Base-by-base conservation (phyloP, 2,329 filamentous ascomycete species). In the Lasiodiplodia hormozganensis region DNA sequence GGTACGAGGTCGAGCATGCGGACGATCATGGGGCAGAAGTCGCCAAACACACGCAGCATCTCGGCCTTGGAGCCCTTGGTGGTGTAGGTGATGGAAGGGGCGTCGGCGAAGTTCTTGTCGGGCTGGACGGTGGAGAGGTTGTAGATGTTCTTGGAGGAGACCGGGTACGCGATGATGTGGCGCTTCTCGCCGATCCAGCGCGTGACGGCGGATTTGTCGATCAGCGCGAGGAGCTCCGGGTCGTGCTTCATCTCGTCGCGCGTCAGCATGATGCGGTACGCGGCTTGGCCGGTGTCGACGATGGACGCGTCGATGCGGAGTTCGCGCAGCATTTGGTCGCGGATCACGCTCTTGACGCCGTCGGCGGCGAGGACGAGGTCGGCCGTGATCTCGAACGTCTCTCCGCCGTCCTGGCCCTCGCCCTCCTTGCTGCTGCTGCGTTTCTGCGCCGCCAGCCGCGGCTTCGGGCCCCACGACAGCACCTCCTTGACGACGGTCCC, bases 151-250 rank as follows among this genome's bases (percentile, higher is more conserved):
- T 92, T 88, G 74, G 85, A 86, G 70, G 87, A 85, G 53, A 95
- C 89, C 0, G 91, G 89, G 76, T 94, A 95, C 0, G 90, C 90
- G 73, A 94, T 92, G 77, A 93, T 91, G 78, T 94, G 92, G 1
- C 90, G 85, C 72, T 87, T 87, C 75, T 89, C 88, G 38, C 92
- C 92, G 64, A 94, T 90, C 92, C 91, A 94, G 62, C 92, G 86
- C 49, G 89, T 89, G 2, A 91, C 91, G 60, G 85, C 83, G 28
- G 28, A 28, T 73, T 93, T 84, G 72, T 92, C 87, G 25, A 94
- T 83, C 11, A 94, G 84, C n/a, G 81, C 84, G 65, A 90, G 82
- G 58, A 93, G 82, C 71, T 92, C 90, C 0, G 90, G 85, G 72
- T 94, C 90, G 25, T 86, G 72, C 68, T 84, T 79, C 87, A 94